Conservation (phyloP, 2,329 filamentous ascomycete species). For the Aureobasidium vineae region DNA sequence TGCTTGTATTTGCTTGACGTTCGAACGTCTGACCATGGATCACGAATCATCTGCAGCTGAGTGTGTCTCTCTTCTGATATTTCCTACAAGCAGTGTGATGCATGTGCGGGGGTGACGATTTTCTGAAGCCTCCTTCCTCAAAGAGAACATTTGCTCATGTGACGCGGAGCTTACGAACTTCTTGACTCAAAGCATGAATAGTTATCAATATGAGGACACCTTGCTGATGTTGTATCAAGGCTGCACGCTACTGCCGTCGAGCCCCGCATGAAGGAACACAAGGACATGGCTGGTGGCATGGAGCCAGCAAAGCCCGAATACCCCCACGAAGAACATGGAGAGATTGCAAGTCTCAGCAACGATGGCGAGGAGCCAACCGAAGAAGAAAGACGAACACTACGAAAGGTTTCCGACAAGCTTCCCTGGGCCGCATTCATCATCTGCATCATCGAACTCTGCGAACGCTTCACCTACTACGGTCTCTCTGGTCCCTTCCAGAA, state of each 20-base stretch:
- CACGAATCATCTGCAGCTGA: slow-evolving; percentile 23
- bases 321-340: slow-evolving; percentile 4
- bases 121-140: neutral
- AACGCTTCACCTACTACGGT: slow-evolving; percentile 49
- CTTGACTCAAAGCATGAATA: neutral
- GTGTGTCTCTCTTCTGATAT: neutral
- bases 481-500: slow-evolving; percentile 52
- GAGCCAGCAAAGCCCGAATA: slow-evolving; percentile 21
- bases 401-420: slow-evolving; percentile 49
- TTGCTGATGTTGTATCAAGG: slow-evolving; percentile 8
- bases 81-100: neutral
- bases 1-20: slow-evolving; percentile 25
- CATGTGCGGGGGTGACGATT: too few species aligned
- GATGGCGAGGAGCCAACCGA: slow-evolving; percentile 44
- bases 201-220: neutral
- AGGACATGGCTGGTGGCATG: slow-evolving; percentile 27
- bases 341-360: slow-evolving; percentile 28
- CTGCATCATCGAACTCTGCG: slow-evolving; percentile 52
- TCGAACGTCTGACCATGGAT: slow-evolving; percentile 20
- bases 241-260: slow-evolving; percentile 26
- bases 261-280: slow-evolving; percentile 15
- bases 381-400: slow-evolving; percentile 45
- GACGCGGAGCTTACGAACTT: neutral
- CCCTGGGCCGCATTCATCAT: slow-evolving; percentile 50
- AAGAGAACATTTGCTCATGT: too few species aligned